phyloP scores from a whole-genome alignment of 345 rosid species.

The Jatropha curcas region DNA sequence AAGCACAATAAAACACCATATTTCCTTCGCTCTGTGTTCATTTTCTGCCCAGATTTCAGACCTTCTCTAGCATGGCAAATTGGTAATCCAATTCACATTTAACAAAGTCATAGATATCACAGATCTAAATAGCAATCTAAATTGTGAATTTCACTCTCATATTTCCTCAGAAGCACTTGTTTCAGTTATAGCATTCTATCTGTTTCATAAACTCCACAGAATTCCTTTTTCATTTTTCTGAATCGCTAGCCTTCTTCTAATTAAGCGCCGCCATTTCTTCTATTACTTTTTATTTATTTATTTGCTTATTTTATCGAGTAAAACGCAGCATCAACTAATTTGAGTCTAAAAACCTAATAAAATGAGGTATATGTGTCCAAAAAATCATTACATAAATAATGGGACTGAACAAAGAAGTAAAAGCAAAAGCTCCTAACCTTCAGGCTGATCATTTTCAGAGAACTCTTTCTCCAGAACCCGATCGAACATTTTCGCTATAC shows the following conservation, averaged over 20 bases:
- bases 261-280: too few relatives aligned
- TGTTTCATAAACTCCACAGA: neutral
- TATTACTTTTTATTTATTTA: too few relatives aligned
- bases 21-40: neutral
- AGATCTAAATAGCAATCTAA: neutral
- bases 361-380: neutral
- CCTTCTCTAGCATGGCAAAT: neutral
- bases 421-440: constrained; percentile 48
- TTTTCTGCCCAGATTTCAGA: neutral
- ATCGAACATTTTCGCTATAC: constrained; percentile 93
- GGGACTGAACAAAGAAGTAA: neutral
- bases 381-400: neutral
- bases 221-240: neutral
- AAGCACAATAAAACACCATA: neutral
- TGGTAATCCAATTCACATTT: neutral
- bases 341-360: neutral
- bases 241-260: neutral
- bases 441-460: constrained; percentile 85
- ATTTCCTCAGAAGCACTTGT: neutral
- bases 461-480: constrained; percentile 92
- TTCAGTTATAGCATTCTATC: neutral
- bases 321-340: neutral
- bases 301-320: neutral
- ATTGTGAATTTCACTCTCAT: neutral
- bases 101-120: neutral